Evolutionary conservation across 2,329 filamentous ascomycete species (phyloP), one percentile per base, ranked within the genome.

Genomic region (Penicillium corylophilum): DNA sequence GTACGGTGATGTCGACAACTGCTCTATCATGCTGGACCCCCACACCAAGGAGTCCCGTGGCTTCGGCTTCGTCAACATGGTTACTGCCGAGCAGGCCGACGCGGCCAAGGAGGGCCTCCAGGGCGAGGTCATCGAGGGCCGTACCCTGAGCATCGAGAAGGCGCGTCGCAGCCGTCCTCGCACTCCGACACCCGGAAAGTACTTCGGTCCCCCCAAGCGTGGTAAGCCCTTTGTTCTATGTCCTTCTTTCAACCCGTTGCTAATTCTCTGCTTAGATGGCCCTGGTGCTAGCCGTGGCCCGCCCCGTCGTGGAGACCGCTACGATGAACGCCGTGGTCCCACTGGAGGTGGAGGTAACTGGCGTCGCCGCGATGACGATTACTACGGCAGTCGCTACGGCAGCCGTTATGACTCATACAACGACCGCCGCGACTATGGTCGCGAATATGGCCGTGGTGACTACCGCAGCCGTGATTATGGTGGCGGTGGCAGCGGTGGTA

Each of bases 61-160:
- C 62, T 99, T 99, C 63, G 94, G 94, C 50, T 99, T 99, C 78
- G 94, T 99, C 72, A 97, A 99, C 81, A 97, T 99, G 93, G 86
- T 91, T 55, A 95, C 90, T 52, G 84, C 90, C 44, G 93, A 97
- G 50, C 89, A 96, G 75, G 94, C 94, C 59, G 94, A 99, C 74
- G 92, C 94, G 63, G 94, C 94, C 63, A 96, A 94, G 79, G 94
- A 97, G 68, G 93, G 89, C 48, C 82, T 99, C 28, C 93, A 97
- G 74, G 93, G 93, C 69, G 93, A 97, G 74, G 84, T 90, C 63
- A 91, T 96, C 61, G 93, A 99, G 70, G 94, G 94, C 55, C 89
- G 94, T 65, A 96, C 92, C 56, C 78, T 99, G 67, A 96, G 92
- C 82, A 97, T 99, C 62, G 94, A 99, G 81, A 99, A 97, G 83